These are phyloP conservation scores for Typha latifolia DNA, from an alignment of 176 grass and related monocot species.

Conservation along the genomic window DNA sequence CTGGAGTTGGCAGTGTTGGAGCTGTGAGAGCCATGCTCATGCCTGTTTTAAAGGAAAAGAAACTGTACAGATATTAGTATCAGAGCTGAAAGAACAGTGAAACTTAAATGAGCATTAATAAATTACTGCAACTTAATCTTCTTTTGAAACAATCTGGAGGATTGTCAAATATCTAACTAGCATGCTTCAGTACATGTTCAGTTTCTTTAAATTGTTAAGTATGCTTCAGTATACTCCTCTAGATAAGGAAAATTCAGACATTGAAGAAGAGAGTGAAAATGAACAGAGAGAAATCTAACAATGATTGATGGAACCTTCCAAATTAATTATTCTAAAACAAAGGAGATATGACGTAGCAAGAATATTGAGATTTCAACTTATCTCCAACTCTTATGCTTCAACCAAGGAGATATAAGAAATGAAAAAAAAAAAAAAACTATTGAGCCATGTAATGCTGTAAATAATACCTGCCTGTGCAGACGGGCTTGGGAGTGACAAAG, in stretches of 20 bases:
- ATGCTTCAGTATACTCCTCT: no score
- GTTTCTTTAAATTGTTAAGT: no score
- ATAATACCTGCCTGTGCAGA: constrained; percentile 77
- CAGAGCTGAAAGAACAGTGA: neutral
- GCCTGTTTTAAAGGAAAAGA: constrained; percentile 90
- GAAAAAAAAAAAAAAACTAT: neutral
- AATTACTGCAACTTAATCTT: neutral
- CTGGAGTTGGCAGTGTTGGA: constrained; percentile 46
- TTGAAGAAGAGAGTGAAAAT: no score
- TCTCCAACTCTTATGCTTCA: neutral
- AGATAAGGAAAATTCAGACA: no score
- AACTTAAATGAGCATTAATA: neutral
- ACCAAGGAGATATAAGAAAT: neutral
- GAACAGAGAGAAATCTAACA: no score
- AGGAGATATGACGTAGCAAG: no score
- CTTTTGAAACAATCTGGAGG: no score
- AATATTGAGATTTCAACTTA: neutral
- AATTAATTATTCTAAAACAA: no score
- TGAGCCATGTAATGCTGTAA: neutral
- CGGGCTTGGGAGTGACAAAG: constrained; percentile 63
- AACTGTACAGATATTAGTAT: constrained; percentile 75
- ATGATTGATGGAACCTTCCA: no score
- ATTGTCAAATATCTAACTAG: no score
- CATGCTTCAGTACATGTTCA: no score
- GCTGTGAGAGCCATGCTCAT: constrained; percentile 83